Evolutionary conservation across 2,329 filamentous ascomycete genomes (phyloP).

Genomic region (Hypoxylon sp.): DNA sequence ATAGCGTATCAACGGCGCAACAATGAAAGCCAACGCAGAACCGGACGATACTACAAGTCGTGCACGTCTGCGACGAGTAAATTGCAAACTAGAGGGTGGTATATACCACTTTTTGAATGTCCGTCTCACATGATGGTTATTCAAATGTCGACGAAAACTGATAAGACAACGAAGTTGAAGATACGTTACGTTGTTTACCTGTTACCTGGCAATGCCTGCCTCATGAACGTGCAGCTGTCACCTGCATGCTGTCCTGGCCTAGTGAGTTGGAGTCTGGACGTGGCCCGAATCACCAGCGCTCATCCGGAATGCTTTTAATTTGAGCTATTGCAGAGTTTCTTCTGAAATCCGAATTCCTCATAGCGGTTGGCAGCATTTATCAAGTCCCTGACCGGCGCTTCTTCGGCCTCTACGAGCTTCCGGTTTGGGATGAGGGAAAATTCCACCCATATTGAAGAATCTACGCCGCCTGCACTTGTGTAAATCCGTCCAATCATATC

Average conservation of each 20-base stretch:
- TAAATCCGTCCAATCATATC: slow-evolving; percentile 34
- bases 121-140: slow-evolving; percentile 9
- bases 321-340: slow-evolving; percentile 10
- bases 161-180: slow-evolving; percentile 28
- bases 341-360: slow-evolving; percentile 27
- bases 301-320: slow-evolving; percentile 21
- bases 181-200: slow-evolving; percentile 42
- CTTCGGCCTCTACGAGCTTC: slow-evolving; percentile 38
- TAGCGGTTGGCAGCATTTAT: slow-evolving; percentile 32
- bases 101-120: background rate
- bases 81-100: slow-evolving; percentile 19
- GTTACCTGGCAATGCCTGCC: slow-evolving; percentile 20
- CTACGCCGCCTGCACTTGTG: slow-evolving; percentile 22
- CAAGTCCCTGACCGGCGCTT: slow-evolving; percentile 40
- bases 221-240: slow-evolving; percentile 31
- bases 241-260: slow-evolving; percentile 29
- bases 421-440: slow-evolving; percentile 35
- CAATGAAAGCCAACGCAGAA: slow-evolving; percentile 4
- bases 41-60: slow-evolving; percentile 13
- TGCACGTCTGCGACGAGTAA: slow-evolving; percentile 8
- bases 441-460: slow-evolving; percentile 11
- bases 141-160: background rate
- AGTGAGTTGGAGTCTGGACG: slow-evolving; percentile 35
- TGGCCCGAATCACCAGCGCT: slow-evolving; percentile 41
- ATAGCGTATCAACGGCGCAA: slow-evolving; percentile 15